Evolutionary conservation across 805 yeast genomes (phyloP).

Genomic region (Barnettozyma californica): DNA sequence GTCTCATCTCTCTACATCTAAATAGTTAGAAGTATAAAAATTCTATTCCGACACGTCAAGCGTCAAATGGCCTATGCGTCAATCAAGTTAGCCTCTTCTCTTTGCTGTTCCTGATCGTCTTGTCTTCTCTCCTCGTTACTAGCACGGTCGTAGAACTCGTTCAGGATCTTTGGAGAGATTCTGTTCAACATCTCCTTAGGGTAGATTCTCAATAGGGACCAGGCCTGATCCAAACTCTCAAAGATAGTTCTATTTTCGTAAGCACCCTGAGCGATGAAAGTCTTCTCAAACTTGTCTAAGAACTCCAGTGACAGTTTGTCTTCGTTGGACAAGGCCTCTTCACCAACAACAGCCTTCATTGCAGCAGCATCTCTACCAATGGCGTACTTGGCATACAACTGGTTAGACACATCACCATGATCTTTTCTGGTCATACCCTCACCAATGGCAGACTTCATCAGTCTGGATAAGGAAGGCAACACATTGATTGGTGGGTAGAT

Average conservation of each 20-base stretch:
- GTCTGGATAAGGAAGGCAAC: conserved; percentile 92
- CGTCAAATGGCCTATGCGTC: conserved; percentile 27
- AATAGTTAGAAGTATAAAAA: not conserved
- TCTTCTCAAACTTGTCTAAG: conserved; percentile 95
- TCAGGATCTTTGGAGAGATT: conserved; percentile 94
- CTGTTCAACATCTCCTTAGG: conserved; percentile 99
- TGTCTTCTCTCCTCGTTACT: conserved; percentile 60
- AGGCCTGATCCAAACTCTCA: conserved; percentile 95
- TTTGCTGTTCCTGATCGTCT: conserved; percentile 33
- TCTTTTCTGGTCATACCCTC: conserved; percentile 99
- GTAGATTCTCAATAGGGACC: conserved; percentile 96
- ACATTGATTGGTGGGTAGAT: conserved; percentile 98
- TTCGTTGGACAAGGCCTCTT: conserved; percentile 95
- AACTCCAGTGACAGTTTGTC: conserved; percentile 97
- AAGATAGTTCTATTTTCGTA: conserved; percentile 93
- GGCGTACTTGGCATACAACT: conserved; percentile 97
- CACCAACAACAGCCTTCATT: conserved; percentile 99
- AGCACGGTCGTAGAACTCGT: conserved; percentile 91
- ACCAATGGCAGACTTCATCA: conserved; percentile 99
- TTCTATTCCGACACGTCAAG: not conserved
- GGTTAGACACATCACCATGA: conserved; percentile 99
- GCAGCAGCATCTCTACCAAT: conserved; percentile 99
- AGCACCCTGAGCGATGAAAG: conserved; percentile 93
- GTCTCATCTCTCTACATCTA: not conserved
- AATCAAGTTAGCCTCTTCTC: conserved; percentile 30